These are phyloP conservation scores for Exophiala bonariae DNA, from an alignment of 2,329 filamentous ascomycete species.

Conservation along the genomic window DNA sequence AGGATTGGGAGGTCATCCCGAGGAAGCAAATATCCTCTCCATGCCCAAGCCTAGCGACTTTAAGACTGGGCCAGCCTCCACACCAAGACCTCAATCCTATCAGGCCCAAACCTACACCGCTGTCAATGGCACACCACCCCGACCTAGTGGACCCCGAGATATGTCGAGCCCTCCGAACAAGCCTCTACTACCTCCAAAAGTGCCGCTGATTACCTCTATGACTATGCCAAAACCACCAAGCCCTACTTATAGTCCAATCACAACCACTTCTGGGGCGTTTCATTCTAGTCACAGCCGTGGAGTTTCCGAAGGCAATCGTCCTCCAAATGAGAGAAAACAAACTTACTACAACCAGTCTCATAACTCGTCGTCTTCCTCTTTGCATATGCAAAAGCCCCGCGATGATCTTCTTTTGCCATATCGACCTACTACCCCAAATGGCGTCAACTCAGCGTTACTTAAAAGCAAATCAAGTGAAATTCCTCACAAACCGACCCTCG, in stretches of 20 bases:
- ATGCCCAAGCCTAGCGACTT: constrained; percentile 26
- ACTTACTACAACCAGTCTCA: constrained; percentile 37
- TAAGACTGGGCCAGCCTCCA: constrained; percentile 10
- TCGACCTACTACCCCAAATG: constrained; percentile 45
- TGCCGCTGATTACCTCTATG: constrained; percentile 36
- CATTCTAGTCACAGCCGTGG: constrained; percentile 40
- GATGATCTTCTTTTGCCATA: constrained; percentile 41
- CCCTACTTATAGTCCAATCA: constrained; percentile 50
- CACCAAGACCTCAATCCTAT: constrained; percentile 18
- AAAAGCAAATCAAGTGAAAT: constrained; percentile 48
- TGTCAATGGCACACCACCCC: constrained; percentile 23
- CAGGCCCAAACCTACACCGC: constrained; percentile 28
- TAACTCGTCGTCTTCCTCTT: constrained; percentile 34
- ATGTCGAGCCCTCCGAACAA: constrained; percentile 36
- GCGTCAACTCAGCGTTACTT: constrained; percentile 36
- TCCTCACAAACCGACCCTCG: constrained; percentile 62
- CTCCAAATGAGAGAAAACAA: constrained; percentile 28
- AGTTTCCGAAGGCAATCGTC: constrained; percentile 42
- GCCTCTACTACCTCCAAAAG: constrained; percentile 42
- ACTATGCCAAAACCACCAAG: constrained; percentile 48
- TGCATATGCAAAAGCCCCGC: constrained; percentile 37
- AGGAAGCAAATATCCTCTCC: constrained; percentile 9
- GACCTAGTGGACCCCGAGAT: constrained; percentile 43
- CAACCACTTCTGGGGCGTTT: constrained; percentile 39
- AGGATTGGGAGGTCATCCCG: constrained; percentile 11